These are phyloP conservation scores for Rhizopus arrhizus DNA, from an alignment of 371 early-diverging fungal genomes.

Conservation along the genomic window DNA sequence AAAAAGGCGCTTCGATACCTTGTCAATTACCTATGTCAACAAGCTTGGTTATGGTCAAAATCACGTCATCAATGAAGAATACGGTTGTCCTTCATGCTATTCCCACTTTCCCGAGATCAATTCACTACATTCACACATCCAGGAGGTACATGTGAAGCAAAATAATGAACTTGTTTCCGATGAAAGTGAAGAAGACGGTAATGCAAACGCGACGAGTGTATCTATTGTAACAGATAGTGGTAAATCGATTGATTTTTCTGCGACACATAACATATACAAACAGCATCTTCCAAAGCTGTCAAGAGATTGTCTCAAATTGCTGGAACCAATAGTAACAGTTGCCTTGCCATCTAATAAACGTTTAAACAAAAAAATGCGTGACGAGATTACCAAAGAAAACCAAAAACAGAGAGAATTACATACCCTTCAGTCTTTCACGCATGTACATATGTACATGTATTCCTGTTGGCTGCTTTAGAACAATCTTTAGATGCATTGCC, in stretches of 20 bases:
- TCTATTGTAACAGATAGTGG: constrained; percentile 9
- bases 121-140: constrained; percentile 4
- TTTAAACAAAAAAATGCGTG: constrained; percentile 7
- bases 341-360: constrained; percentile 7
- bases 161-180: constrained; percentile 3
- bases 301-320: constrained; percentile 6
- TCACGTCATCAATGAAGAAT: constrained; percentile 8
- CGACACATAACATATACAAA: constrained; percentile 8
- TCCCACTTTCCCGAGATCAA: constrained; percentile 9
- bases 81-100: constrained; percentile 6
- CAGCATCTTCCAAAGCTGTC: constrained; percentile 9
- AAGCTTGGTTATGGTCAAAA: constrained; percentile 7
- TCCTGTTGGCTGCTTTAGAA: constrained; percentile 7
- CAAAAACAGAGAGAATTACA: constrained; percentile 9
- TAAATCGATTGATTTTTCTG: constrained; percentile 12
- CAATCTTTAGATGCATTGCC: constrained; percentile 7
- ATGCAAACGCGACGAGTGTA: constrained; percentile 7
- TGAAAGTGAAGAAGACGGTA: not conserved
- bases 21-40: constrained; percentile 10
- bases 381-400: constrained; percentile 9
- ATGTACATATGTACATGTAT: constrained; percentile 11
- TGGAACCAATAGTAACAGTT: constrained; percentile 14
- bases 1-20: constrained; percentile 6
- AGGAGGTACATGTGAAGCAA: constrained; percentile 1
- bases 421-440: constrained; percentile 7